A percentile compares a stretch with the other conserved stretches of the same genome.
Evolutionary conservation across 306 rosid species (phyloP).

Genomic region (Citrullus mucosospermus): DNA sequence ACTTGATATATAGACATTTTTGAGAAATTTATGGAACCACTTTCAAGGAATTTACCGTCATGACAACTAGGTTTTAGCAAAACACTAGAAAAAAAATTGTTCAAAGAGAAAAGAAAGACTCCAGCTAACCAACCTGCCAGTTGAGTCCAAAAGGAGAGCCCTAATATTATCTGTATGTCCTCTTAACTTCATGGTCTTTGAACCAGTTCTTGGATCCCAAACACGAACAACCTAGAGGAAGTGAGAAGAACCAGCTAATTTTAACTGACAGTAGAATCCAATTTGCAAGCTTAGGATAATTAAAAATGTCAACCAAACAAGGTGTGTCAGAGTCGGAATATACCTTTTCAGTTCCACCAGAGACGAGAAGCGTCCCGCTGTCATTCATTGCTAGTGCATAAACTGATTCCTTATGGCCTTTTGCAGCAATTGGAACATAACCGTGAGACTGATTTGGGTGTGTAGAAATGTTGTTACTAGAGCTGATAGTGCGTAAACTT

Average conservation of each 20-base stretch:
- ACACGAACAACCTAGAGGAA: conserved; percentile 78
- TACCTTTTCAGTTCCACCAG: conserved; percentile 99
- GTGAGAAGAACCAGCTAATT: background rate
- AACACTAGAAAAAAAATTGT: conserved; percentile 4
- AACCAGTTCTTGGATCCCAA: conserved; percentile 96
- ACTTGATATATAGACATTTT: background rate
- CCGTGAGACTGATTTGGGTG: conserved; percentile 74
- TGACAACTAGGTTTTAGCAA: background rate
- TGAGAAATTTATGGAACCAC: background rate
- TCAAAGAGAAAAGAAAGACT: conserved; percentile 3
- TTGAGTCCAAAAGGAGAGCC: conserved; percentile 82
- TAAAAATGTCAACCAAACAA: conserved; percentile 1
- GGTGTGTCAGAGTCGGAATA: conserved; percentile 15
- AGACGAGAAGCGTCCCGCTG: conserved; percentile 78
- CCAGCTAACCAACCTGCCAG: conserved; percentile 64
- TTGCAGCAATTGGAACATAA: conserved; percentile 75
- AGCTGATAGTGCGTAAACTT: conserved; percentile 67
- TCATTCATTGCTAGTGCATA: conserved; percentile 95
- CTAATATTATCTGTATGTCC: conserved; percentile 95
- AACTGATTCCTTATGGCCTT: conserved; percentile 99
- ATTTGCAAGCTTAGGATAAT: background rate
- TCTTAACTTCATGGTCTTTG: conserved; percentile 84
- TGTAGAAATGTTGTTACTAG: conserved; percentile 61
- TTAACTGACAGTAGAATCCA: background rate
- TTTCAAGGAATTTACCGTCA: background rate